These are phyloP conservation scores for Cydonia oblonga DNA, from an alignment of 331 rosid genomes.

Conservation along the genomic window DNA sequence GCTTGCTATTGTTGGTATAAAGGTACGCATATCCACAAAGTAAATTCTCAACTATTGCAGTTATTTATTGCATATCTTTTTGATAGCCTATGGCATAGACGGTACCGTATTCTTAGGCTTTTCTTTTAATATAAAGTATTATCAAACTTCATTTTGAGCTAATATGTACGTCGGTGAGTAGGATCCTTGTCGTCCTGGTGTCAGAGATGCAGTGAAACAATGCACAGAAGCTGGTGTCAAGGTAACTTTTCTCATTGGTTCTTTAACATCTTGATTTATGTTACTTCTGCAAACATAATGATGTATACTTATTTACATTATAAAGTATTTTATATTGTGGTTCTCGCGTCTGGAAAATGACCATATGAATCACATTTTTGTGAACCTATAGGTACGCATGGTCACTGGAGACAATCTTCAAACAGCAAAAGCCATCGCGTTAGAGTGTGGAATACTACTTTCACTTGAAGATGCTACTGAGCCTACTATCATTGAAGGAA, in stretches of 20 bases:
- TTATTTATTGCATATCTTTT: background rate
- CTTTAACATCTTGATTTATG: background rate
- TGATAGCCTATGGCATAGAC: background rate
- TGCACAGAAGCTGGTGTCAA: conserved; percentile 89
- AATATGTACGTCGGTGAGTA: conserved; percentile 18
- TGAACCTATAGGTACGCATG: conserved; percentile 77
- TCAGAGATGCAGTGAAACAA: conserved; percentile 56
- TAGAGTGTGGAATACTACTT: conserved; percentile 91
- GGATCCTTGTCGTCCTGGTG: conserved; percentile 97
- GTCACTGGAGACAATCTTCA: conserved; percentile 95
- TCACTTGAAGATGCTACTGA: conserved; percentile 56
- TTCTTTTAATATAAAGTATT: background rate
- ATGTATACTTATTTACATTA: background rate
- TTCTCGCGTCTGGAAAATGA: background rate
- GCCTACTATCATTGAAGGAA: conserved; percentile 82
- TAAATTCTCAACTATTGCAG: background rate
- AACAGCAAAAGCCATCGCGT: conserved; percentile 91
- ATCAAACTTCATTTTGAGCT: background rate
- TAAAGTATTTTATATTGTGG: background rate
- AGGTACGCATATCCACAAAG: conserved; percentile 48
- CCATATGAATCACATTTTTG: conserved; percentile 9
- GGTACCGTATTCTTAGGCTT: background rate
- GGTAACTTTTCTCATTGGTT: conserved; percentile 37
- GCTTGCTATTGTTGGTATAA: conserved; percentile 91
- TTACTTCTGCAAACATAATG: background rate